Evolutionary conservation across 1,139 yeast genomes (phyloP).

Genomic region (Pneumocystis wakefieldiae): DNA sequence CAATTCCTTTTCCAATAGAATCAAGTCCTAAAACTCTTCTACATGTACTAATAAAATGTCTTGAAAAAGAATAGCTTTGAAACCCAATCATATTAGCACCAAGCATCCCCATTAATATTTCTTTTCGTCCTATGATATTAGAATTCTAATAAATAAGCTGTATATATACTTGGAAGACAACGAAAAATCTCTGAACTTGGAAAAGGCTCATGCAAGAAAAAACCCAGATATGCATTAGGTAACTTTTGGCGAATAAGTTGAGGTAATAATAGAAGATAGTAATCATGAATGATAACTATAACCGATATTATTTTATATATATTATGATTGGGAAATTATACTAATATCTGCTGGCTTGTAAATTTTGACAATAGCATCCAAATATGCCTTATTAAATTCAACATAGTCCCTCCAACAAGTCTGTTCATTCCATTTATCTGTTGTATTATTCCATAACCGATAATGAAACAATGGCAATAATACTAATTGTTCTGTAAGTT

Average conservation of each 20-base stretch:
- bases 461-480: slow-evolving; percentile 95
- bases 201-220: slow-evolving; percentile 83
- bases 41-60: slow-evolving; percentile 87
- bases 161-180: slow-evolving; percentile 49
- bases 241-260: slow-evolving; percentile 59
- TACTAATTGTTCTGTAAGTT: slow-evolving; percentile 29
- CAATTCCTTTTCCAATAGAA: slow-evolving; percentile 56
- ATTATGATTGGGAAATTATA: not conserved
- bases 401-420: slow-evolving; percentile 85
- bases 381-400: slow-evolving; percentile 59
- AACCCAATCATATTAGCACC: slow-evolving; percentile 83
- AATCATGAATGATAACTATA: slow-evolving; percentile 76
- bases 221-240: slow-evolving; percentile 80
- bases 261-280: slow-evolving; percentile 77
- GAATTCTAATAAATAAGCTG: not conserved
- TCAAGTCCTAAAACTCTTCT: slow-evolving; percentile 74
- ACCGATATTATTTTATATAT: not conserved
- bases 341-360: slow-evolving; percentile 52
- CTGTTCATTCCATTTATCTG: slow-evolving; percentile 86
- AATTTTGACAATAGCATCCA: slow-evolving; percentile 51
- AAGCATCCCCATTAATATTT: slow-evolving; percentile 63
- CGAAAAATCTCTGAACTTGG: slow-evolving; percentile 94
- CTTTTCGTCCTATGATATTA: slow-evolving; percentile 36
- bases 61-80: slow-evolving; percentile 83
- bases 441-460: slow-evolving; percentile 90